Conservation (phyloP, 1,284 basidiomycete species). For the Trichosporon ovoides region DNA sequence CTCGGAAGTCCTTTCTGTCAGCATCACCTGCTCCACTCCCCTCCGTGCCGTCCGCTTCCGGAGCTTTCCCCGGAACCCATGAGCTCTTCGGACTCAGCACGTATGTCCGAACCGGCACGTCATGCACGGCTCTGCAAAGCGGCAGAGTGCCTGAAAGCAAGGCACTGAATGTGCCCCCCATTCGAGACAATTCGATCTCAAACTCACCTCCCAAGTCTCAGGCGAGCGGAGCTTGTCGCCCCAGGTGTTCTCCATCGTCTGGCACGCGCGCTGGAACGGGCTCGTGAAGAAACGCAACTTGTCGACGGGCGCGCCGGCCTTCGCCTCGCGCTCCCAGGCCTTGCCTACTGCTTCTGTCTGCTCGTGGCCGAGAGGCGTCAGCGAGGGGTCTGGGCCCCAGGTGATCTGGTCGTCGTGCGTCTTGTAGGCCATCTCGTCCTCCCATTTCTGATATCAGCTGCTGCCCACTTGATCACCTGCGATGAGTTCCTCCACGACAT, state of each 20-base stretch:
- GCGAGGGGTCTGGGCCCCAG: conserved; percentile 77
- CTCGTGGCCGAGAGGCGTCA: conserved; percentile 61
- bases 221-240: conserved; percentile 43
- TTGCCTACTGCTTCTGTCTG: conserved; percentile 58
- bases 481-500: neutral
- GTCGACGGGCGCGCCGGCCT: conserved; percentile 58
- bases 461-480: too few species aligned
- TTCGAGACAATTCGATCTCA: too few species aligned
- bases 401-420: conserved; percentile 64
- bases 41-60: too few species aligned
- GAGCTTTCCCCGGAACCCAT: too few species aligned
- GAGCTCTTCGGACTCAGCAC: too few species aligned
- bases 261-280: conserved; percentile 66
- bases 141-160: too few species aligned
- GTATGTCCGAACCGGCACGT: too few species aligned
- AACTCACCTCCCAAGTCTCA: conserved; percentile 42
- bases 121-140: too few species aligned
- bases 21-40: neutral
- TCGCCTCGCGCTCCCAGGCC: conserved; percentile 60
- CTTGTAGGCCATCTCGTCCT: conserved; percentile 61
- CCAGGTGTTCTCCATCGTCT: conserved; percentile 65
- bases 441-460: conserved; percentile 47
- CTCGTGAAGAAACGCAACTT: conserved; percentile 59
- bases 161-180: too few species aligned
- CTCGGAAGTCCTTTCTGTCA: conserved; percentile 33